Conservation (phyloP, 208 protist species). For the Willaertia magna region DNA sequence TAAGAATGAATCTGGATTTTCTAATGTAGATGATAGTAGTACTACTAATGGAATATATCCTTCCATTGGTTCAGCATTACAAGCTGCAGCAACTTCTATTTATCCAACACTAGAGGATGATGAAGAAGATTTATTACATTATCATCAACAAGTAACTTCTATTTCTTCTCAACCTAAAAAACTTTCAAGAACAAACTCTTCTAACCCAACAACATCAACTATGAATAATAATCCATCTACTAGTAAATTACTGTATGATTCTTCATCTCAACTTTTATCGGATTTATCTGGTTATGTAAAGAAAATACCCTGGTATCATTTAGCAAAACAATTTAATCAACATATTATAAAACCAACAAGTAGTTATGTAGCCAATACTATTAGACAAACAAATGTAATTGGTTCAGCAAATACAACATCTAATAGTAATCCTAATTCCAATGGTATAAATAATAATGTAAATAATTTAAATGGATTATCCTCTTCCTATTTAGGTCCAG, state of each 20-base stretch:
- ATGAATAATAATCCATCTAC: background rate
- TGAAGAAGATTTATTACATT: too few species aligned
- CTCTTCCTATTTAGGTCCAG: background rate
- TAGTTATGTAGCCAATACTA: background rate
- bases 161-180: too few species aligned
- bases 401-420: background rate
- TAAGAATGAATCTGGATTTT: too few species aligned
- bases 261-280: background rate
- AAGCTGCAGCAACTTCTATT: too few species aligned
- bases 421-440: background rate
- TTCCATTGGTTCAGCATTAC: too few species aligned
- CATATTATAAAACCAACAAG: background rate
- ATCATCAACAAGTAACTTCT: too few species aligned
- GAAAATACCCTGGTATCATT: background rate
- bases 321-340: background rate
- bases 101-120: too few species aligned
- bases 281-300: background rate
- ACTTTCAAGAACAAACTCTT: too few species aligned
- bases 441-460: background rate
- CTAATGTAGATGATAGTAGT: too few species aligned
- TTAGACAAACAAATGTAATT: too few species aligned
- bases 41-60: too few species aligned
- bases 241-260: background rate
- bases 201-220: too few species aligned
- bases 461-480: background rate